A percentile compares a stretch with the other conserved stretches of the same genome.
Evolutionary conservation across 2,329 filamentous ascomycete genomes (phyloP).

Genomic region (Calonectria ilicicola): DNA sequence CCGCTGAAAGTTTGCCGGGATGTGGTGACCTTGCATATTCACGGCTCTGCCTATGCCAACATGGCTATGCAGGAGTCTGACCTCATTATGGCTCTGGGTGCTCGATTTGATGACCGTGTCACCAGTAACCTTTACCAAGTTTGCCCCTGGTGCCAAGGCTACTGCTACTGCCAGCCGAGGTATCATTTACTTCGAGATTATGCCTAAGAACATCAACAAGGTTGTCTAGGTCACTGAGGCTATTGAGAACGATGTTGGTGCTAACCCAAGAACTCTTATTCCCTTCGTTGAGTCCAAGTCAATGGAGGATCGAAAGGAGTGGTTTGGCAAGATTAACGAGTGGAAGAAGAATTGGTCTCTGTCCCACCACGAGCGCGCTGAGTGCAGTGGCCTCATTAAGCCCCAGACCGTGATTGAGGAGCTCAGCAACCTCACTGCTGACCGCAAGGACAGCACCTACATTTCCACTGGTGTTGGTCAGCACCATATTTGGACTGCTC

Average conservation of each 20-base stretch:
- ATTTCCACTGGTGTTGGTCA: slow-evolving; percentile 96
- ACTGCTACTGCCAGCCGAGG: slow-evolving; percentile 88
- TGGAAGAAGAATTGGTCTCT: slow-evolving; percentile 96
- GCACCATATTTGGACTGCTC: slow-evolving; percentile 98
- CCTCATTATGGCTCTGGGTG: slow-evolving; percentile 93
- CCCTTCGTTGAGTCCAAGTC: slow-evolving; percentile 75
- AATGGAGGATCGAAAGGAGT: slow-evolving; percentile 78
- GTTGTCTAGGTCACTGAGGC: slow-evolving; percentile 96
- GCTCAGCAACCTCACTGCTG: slow-evolving; percentile 84
- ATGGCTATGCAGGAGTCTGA: slow-evolving; percentile 98
- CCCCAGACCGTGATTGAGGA: slow-evolving; percentile 93
- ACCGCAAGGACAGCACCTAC: slow-evolving; percentile 85
- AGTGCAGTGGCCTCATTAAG: slow-evolving; percentile 85
- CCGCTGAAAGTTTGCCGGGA: slow-evolving; percentile 80
- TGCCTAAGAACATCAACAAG: slow-evolving; percentile 99
- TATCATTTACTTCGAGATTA: slow-evolving; percentile 97
- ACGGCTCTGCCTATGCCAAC: slow-evolving; percentile 96
- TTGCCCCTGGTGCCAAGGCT: slow-evolving; percentile 87
- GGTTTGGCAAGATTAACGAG: slow-evolving; percentile 88
- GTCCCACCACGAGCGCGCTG: slow-evolving; percentile 81
- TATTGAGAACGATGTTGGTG: slow-evolving; percentile 89
- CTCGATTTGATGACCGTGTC: slow-evolving; percentile 96
- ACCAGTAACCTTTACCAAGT: slow-evolving; percentile 86
- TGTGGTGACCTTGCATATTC: slow-evolving; percentile 98
- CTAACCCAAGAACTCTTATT: slow-evolving; percentile 81